Evolutionary conservation across 2,329 filamentous ascomycete species (phyloP).

Genomic region (Pyricularia sp.): DNA sequence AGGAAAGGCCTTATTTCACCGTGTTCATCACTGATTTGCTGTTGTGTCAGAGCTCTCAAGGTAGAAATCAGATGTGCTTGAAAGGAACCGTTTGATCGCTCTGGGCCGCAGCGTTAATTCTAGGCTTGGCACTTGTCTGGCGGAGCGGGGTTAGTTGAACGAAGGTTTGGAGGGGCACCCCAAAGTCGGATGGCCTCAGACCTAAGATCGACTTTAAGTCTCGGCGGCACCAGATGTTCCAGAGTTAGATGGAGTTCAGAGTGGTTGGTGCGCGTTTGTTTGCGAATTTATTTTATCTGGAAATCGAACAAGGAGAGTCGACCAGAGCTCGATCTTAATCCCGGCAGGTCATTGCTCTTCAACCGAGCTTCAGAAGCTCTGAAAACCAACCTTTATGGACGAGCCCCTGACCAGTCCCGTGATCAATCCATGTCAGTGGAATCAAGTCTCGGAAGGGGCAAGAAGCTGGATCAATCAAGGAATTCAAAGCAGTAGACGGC

Average conservation of each 20-base stretch:
- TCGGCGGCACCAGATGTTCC: not conserved
- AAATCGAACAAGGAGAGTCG: not conserved
- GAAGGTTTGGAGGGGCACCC: not conserved
- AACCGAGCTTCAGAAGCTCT: not conserved
- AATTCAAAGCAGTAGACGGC: not conserved
- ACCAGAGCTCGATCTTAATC: not conserved
- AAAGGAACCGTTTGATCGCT: not conserved
- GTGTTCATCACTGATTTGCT: not conserved
- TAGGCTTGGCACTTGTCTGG: not conserved
- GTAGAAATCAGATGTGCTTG: not conserved
- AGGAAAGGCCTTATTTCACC: not conserved
- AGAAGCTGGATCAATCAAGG: not conserved
- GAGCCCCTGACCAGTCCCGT: not conserved
- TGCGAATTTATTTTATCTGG: not conserved
- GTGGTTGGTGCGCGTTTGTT: not conserved
- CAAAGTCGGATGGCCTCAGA: not conserved
- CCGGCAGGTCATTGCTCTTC: not conserved
- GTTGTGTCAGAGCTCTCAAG: not conserved
- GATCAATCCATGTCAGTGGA: not conserved
- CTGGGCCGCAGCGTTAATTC: not conserved
- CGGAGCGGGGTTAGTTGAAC: not conserved
- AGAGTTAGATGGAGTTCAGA: not conserved
- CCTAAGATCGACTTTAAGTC: not conserved
- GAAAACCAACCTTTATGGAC: not conserved
- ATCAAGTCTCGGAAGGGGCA: not conserved